Evolutionary conservation across 768 basidiomycete genomes (phyloP), one percentile per base, ranked within the genome.

Genomic region (Mycena floridula): DNA sequence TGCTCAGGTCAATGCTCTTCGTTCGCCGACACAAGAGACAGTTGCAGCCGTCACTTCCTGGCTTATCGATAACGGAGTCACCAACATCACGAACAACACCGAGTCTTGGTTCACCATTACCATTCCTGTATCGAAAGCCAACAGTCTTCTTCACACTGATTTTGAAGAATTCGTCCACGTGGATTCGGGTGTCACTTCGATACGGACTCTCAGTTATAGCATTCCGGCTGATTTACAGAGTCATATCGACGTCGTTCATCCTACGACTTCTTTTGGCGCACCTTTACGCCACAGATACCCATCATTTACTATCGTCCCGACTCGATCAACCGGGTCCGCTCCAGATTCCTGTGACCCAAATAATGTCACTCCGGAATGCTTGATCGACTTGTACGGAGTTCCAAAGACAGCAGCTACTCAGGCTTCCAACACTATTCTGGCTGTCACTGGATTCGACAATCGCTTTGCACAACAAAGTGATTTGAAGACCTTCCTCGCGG

Each of bases 181-280:
- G n/a, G 49, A 51, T 3, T 53, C 56, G 36, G 60, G 62, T 20
- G 43, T 27, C 37, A 25, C 53, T 27, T 28, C 47, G 25, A 48
- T 66, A 37, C 59, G 64, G 28, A 65, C 66, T 5, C 55, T 65
- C 11, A 44, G 51, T 5, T 66, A 66, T 50, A 65, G 64, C 20
- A 51, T 67, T 25, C 66, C 65, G 1, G 36, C 52, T n/a, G 54
- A 53, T 18, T 52, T 67, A 5, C 37, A 51, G 36, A 47, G 43
- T 2, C 58, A 63, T 27, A 45, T 67, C 41, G 45, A 60, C 9
- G 30, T 63, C 7, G 54, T 66, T 18, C 45, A 35, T 35, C 32
- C 32, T 35, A 35, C 32, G 32, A 35, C 32, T 13, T 35, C 32
- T 35, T 35, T 35, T 23, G 40, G 21, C 12, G 21, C 40, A 39